Conservation (phyloP, 78 protist genomes). For the Dictyostelium brefeldianum region DNA sequence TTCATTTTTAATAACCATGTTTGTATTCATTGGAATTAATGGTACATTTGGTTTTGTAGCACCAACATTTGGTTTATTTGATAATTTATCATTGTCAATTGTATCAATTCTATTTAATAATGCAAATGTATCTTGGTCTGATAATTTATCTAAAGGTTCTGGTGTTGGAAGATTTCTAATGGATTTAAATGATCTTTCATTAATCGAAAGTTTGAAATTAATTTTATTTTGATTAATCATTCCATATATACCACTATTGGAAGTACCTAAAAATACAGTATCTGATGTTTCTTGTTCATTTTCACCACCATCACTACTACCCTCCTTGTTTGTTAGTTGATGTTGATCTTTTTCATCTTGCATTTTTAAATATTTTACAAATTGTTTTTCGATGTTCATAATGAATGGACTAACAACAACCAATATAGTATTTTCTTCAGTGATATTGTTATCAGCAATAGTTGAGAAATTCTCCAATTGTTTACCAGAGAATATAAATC, state of each 20-base stretch:
- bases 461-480: slow-evolving; percentile 41
- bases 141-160: background rate
- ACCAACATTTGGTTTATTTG: background rate
- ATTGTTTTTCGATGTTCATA: background rate
- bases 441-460: slow-evolving; percentile 5
- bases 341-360: background rate
- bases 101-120: background rate
- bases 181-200: background rate
- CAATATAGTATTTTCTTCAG: background rate
- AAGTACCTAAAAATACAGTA: slow-evolving; percentile 1
- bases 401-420: slow-evolving; percentile 33
- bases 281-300: background rate
- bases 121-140: background rate
- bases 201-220: background rate
- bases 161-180: background rate
- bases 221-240: background rate
- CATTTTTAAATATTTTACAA: background rate
- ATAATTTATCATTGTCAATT: background rate
- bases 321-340: background rate
- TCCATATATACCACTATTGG: background rate
- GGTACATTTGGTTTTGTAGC: background rate
- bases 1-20: background rate
- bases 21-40: background rate
- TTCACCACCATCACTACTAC: background rate
- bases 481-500: slow-evolving; percentile 42